phyloP scores from a whole-genome alignment of 305 asterid genomes.

The Fraxinus ornus region DNA sequence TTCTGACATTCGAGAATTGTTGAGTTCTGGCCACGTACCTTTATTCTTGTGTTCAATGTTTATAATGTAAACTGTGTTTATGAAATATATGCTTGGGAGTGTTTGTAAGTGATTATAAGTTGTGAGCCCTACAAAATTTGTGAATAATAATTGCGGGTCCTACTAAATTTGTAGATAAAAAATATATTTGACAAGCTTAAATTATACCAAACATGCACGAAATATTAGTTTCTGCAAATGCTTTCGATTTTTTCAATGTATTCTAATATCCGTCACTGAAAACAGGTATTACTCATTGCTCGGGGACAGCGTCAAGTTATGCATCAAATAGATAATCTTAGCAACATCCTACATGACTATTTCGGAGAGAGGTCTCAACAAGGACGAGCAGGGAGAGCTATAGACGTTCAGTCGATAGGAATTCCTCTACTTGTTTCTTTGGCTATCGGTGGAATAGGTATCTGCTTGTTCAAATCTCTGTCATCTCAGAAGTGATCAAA shows the following conservation, averaged over 20 bases:
- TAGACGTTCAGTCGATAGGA: conserved; percentile 45
- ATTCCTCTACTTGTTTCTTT: conserved; percentile 55
- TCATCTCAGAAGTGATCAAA: conserved; percentile 39
- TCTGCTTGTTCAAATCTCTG: conserved; percentile 53
- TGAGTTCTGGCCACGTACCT: not conserved
- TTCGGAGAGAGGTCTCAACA: conserved; percentile 53
- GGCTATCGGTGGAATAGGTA: conserved; percentile 70
- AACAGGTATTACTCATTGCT: conserved; percentile 56
- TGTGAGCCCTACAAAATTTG: not conserved
- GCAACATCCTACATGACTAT: conserved; percentile 55
- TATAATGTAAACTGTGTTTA: not conserved
- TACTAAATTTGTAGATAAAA: not conserved
- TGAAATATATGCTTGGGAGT: not conserved
- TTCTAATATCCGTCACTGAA: not conserved
- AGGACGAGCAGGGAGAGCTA: conserved; percentile 28
- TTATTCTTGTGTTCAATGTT: not conserved
- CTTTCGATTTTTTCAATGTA: not conserved
- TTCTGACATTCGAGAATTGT: not conserved
- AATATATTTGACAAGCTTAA: not conserved
- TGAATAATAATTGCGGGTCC: not conserved
- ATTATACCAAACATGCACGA: not conserved
- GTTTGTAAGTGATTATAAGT: not conserved
- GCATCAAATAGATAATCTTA: conserved; percentile 77
- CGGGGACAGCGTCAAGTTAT: conserved; percentile 74
- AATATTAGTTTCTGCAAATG: not conserved